Conservation (phyloP, 257 asterid genomes). For the Solanum lignicaule region DNA sequence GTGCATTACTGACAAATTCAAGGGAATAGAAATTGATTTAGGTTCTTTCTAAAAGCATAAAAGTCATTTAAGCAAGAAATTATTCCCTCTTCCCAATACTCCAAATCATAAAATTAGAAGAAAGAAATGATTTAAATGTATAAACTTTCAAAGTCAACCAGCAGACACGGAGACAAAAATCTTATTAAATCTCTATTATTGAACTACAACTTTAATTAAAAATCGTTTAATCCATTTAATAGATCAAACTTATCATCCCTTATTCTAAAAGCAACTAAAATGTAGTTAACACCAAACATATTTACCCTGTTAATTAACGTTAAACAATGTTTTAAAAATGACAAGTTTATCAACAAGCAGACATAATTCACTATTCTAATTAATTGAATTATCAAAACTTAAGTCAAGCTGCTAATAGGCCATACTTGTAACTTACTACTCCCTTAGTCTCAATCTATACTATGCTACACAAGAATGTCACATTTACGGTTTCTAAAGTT, state of each 20-base stretch:
- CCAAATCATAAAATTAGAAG: not conserved
- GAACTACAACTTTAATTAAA: not conserved
- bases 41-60: not conserved
- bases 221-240: not conserved
- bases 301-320: slow-evolving; percentile 1
- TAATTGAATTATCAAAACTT: not conserved
- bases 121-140: not conserved
- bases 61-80: not conserved
- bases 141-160: not conserved
- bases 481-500: not conserved
- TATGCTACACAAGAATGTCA: not conserved
- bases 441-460: not conserved
- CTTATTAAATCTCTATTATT: not conserved
- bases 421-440: not conserved
- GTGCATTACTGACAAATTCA: not conserved
- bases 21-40: not conserved
- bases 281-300: slow-evolving; percentile 15
- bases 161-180: not conserved
- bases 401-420: not conserved
- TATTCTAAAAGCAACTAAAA: slow-evolving; percentile 31
- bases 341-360: not conserved
- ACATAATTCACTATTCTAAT: not conserved
- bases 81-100: not conserved
- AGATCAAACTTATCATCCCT: not conserved
- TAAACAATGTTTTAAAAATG: not conserved